Conservation (phyloP, 1,139 yeast species). For the Candida dubliniensis region DNA sequence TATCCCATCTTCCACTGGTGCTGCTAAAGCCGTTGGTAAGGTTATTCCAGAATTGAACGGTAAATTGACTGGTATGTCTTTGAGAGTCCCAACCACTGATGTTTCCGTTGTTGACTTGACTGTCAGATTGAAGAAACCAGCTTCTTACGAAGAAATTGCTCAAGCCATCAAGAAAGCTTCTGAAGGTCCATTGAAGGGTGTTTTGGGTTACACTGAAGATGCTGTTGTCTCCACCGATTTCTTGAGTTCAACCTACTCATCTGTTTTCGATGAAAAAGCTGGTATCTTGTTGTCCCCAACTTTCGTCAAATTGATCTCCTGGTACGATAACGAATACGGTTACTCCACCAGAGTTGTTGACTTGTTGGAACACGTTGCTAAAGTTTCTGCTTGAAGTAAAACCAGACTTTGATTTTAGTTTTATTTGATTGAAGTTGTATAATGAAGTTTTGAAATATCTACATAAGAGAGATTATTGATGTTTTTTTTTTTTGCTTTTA, state of each 20-base stretch:
- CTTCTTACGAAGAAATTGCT: slow-evolving; percentile 76
- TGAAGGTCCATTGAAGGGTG: slow-evolving; percentile 70
- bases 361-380: slow-evolving; percentile 74
- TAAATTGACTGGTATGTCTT: slow-evolving; percentile 85
- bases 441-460: neutral
- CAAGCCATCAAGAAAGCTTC: slow-evolving; percentile 69
- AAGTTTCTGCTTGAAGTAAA: slow-evolving; percentile 32
- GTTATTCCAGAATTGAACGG: slow-evolving; percentile 87
- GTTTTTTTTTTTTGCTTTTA: neutral
- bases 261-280: slow-evolving; percentile 82
- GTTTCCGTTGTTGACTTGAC: slow-evolving; percentile 63
- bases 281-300: slow-evolving; percentile 81
- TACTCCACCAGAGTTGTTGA: slow-evolving; percentile 92
- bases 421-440: neutral
- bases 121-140: slow-evolving; percentile 61
- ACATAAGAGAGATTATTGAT: neutral
- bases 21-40: slow-evolving; percentile 92
- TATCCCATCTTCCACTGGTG: slow-evolving; percentile 89
- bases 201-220: slow-evolving; percentile 82
- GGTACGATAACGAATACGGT: slow-evolving; percentile 93
- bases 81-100: slow-evolving; percentile 86
- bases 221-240: slow-evolving; percentile 86
- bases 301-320: slow-evolving; percentile 81
- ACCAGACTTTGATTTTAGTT: slow-evolving; percentile 8
- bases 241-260: slow-evolving; percentile 74